Base-by-base conservation (phyloP, 441 rosid genomes). In the Theobroma grandiflorum region DNA sequence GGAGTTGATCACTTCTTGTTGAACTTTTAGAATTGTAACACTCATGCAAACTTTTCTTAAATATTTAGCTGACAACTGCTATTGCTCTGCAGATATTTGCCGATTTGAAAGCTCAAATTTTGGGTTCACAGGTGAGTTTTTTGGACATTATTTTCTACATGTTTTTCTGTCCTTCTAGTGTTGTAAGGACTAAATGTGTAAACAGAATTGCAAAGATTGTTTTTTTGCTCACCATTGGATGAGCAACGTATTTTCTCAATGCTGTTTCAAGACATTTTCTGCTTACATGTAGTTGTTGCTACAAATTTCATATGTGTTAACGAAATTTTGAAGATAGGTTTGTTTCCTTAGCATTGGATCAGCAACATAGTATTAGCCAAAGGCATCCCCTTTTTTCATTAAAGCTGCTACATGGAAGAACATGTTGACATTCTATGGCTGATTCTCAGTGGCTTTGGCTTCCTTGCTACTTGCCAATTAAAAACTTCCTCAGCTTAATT, bases 21-120 rank as follows among this genome's bases (percentile, higher is more conserved):
- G 45, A 33, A 26, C 58, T 8, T 84, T 31, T 37, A 14, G 43
- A 63, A 33, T 3, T 35, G 9, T 55, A 55, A 50, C 18, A 8
- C 49, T 45, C 49, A 45, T 45, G 49, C 49, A 10, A 11, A 16
- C 50, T 14, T 10, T 10, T 55, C n/a, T 20, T 33, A 10, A 22
- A 47, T 73, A 7, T 67, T 63, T 72, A 72, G 40, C 66, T 74
- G 40, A 22, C 66, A 74, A 43, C 26, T 18, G 42, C 43, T 62
- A 68, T 80, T 84, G 83, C 16, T 83, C 84, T 81, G 89, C 97
- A 96, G 99, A 86, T 95, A 65, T 92, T 91, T 82, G 74, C 98
- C n/a, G 95, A 91, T 84, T 81, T 96, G 86, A 96, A 91, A 86
- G 91, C 97, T 82, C 95, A 87, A 82, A 92, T 96, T 87, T 89